These are phyloP conservation scores for Moesziomyces parantarcticus DNA, from an alignment of 1,284 basidiomycete species.

Conservation along the genomic window DNA sequence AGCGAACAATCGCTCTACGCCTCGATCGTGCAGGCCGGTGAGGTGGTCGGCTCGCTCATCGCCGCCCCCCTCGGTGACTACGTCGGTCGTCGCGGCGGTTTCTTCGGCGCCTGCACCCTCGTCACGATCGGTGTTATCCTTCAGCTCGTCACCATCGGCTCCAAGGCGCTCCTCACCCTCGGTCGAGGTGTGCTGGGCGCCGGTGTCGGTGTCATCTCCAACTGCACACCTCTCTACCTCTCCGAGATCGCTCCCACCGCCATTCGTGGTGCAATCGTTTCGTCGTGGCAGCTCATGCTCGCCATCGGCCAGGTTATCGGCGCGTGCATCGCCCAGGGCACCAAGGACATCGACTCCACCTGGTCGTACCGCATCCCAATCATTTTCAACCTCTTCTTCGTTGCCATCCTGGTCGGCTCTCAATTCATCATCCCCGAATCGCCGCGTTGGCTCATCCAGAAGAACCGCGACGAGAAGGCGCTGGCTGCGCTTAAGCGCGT, in stretches of 20 bases:
- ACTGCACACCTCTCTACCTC: conserved; percentile 69
- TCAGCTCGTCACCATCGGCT: conserved; percentile 68
- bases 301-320: conserved; percentile 71
- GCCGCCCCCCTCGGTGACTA: conserved; percentile 69
- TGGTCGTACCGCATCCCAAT: conserved; percentile 68
- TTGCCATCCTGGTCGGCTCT: conserved; percentile 63
- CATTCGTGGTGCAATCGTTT: conserved; percentile 69
- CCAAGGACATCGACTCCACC: conserved; percentile 49
- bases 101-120: conserved; percentile 64
- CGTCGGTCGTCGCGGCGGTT: conserved; percentile 69
- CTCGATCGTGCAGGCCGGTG: conserved; percentile 70
- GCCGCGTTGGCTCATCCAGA: conserved; percentile 69
- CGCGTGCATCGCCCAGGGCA: conserved; percentile 69
- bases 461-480: conserved; percentile 69
- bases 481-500: conserved; percentile 67
- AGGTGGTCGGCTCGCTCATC: conserved; percentile 69
- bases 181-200: conserved; percentile 69
- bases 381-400: conserved; percentile 70
- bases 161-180: conserved; percentile 67
- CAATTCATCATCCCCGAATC: conserved; percentile 69
- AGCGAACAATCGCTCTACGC: conserved; percentile 62
- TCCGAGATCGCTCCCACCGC: conserved; percentile 70
- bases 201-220: conserved; percentile 69
- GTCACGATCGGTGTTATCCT: conserved; percentile 69
- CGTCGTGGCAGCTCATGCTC: conserved; percentile 70